Conservation (phyloP, 2,329 filamentous ascomycete species). For the Talaromyces sp. region DNA sequence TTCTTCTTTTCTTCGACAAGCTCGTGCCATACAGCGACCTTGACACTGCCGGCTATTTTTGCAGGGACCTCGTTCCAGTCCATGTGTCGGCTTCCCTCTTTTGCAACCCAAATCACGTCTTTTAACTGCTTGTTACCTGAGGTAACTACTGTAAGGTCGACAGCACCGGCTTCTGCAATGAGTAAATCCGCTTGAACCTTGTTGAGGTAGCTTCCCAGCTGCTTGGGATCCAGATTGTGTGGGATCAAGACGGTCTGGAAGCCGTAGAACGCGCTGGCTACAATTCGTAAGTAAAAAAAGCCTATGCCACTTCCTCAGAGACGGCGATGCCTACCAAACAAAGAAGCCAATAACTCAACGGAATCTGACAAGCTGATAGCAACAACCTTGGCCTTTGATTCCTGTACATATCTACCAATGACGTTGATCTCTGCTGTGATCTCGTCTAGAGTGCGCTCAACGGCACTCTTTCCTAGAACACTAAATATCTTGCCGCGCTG, state of each 20-base stretch:
- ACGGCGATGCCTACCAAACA: slow-evolving; percentile 59
- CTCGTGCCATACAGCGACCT: slow-evolving; percentile 90
- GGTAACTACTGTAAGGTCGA: slow-evolving; percentile 72
- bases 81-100: slow-evolving; percentile 84
- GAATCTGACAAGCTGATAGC: slow-evolving; percentile 93
- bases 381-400: slow-evolving; percentile 67
- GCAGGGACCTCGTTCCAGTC: slow-evolving; percentile 90
- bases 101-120: slow-evolving; percentile 87
- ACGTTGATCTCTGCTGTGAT: slow-evolving; percentile 83
- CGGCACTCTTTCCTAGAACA: slow-evolving; percentile 69
- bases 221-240: slow-evolving; percentile 68
- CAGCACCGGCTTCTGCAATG: slow-evolving; percentile 78
- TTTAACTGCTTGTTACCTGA: slow-evolving; percentile 67
- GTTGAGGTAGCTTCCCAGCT: slow-evolving; percentile 68
- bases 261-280: slow-evolving; percentile 83
- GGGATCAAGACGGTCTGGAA: slow-evolving; percentile 81
- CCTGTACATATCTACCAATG: slow-evolving; percentile 72
- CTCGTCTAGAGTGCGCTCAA: slow-evolving; percentile 69
- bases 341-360: slow-evolving; percentile 73
- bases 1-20: slow-evolving; percentile 68
- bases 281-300: slow-evolving; percentile 18
- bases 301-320: too few relatives aligned
- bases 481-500: slow-evolving; percentile 71
- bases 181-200: slow-evolving; percentile 74
- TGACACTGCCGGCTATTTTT: slow-evolving; percentile 68